These are phyloP conservation scores for Pisolithus albus DNA, from an alignment of 768 basidiomycete genomes.

Conservation along the genomic window DNA sequence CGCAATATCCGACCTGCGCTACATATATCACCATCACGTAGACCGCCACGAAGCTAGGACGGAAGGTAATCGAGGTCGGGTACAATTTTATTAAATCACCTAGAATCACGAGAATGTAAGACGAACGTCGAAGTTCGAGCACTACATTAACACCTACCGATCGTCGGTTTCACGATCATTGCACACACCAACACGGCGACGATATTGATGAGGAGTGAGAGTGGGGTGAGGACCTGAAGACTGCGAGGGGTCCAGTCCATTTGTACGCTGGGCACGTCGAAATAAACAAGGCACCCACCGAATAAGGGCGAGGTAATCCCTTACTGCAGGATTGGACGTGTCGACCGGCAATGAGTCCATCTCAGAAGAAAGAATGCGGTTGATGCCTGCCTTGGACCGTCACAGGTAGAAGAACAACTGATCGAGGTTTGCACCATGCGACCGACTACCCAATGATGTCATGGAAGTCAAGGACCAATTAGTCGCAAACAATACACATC, in stretches of 20 bases:
- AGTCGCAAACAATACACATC: too few species aligned
- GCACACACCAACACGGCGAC: constrained; percentile 65
- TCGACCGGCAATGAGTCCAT: constrained; percentile 59
- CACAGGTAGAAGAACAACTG: too few species aligned
- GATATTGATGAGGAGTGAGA: constrained; percentile 77
- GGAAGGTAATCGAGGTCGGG: constrained; percentile 70
- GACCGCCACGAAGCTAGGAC: constrained; percentile 45
- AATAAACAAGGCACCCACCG: constrained; percentile 29
- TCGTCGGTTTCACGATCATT: constrained; percentile 56
- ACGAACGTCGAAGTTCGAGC: neutral
- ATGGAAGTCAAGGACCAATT: too few species aligned
- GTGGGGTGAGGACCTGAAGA: constrained; percentile 81
- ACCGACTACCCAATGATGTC: too few species aligned
- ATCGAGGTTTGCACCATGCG: too few species aligned
- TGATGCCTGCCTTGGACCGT: too few species aligned
- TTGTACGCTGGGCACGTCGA: too few species aligned
- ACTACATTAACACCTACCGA: constrained; percentile 31
- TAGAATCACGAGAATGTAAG: constrained; percentile 13
- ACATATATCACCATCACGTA: constrained; percentile 59
- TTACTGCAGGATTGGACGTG: constrained; percentile 51
- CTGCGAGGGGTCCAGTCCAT: constrained; percentile 22
- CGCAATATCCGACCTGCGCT: constrained; percentile 75
- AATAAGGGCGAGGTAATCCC: constrained; percentile 60
- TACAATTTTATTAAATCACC: constrained; percentile 46
- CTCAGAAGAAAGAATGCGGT: neutral